phyloP scores from a whole-genome alignment of 495 filamentous ascomycete species.

The Talaromyces thailandensis region DNA sequence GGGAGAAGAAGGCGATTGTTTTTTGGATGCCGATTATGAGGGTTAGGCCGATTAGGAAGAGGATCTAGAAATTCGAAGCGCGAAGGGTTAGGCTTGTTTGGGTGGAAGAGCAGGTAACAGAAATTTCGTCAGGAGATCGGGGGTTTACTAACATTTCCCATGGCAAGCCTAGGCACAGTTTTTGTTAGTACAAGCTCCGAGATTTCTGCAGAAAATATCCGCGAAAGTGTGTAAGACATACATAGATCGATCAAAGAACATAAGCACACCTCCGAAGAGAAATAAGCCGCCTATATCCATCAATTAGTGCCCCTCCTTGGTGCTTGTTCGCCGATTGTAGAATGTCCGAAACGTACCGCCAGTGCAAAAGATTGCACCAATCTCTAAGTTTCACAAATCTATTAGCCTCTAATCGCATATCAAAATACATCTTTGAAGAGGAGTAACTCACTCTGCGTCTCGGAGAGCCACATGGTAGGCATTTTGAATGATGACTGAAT shows the following conservation, averaged over 20 bases:
- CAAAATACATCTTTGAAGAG: background rate
- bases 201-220: background rate
- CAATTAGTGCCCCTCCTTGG: background rate
- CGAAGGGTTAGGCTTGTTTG: background rate
- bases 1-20: conserved; percentile 86
- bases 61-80: conserved; percentile 49
- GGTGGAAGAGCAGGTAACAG: background rate
- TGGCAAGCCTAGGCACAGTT: conserved; percentile 53
- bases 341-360: conserved; percentile 60
- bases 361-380: conserved; percentile 92
- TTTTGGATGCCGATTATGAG: conserved; percentile 92
- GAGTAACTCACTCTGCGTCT: conserved; percentile 73
- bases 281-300: conserved; percentile 68
- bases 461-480: conserved; percentile 89
- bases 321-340: conserved; percentile 9
- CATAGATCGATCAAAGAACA: conserved; percentile 98
- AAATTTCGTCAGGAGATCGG: background rate
- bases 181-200: background rate
- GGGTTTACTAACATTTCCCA: conserved; percentile 63
- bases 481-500: conserved; percentile 17
- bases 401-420: background rate
- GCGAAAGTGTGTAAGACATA: conserved; percentile 24
- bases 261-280: conserved; percentile 80
- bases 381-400: conserved; percentile 46
- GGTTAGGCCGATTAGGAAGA: conserved; percentile 92